Evolutionary conservation across 2,329 filamentous ascomycete species (phyloP).

Genomic region (Westerdykella sp.): DNA sequence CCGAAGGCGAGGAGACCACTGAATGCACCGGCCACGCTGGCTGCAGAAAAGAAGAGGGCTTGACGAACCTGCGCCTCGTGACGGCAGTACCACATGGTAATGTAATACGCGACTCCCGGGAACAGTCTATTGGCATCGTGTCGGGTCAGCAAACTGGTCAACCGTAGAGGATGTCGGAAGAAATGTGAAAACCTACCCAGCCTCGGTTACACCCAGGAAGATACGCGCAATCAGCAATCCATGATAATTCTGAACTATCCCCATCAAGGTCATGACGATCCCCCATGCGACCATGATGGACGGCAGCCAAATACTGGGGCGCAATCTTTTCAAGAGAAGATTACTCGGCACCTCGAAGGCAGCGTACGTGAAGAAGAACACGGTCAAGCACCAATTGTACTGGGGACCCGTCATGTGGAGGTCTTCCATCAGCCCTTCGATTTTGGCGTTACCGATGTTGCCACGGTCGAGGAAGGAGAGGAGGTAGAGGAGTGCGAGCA

Average conservation of each 20-base stretch:
- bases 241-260: conserved; percentile 42
- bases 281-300: conserved; percentile 49
- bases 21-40: conserved; percentile 54
- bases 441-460: conserved; percentile 41
- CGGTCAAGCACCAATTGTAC: conserved; percentile 58
- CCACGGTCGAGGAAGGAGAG: conserved; percentile 32
- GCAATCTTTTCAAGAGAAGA: conserved; percentile 54
- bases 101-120: conserved; percentile 45
- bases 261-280: conserved; percentile 46
- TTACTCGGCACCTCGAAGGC: conserved; percentile 52
- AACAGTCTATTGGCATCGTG: conserved; percentile 16
- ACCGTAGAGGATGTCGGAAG: too few species aligned
- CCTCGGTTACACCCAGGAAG: conserved; percentile 40
- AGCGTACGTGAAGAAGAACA: conserved; percentile 55
- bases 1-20: conserved; percentile 52
- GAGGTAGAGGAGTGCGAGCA: conserved; percentile 36
- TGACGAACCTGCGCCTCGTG: conserved; percentile 54
- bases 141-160: not conserved
- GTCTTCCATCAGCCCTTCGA: conserved; percentile 29
- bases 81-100: conserved; percentile 59
- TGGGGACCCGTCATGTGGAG: conserved; percentile 46
- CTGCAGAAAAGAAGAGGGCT: conserved; percentile 54
- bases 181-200: conserved; percentile 22
- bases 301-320: conserved; percentile 40
- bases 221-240: conserved; percentile 43